Evolutionary conservation across 78 protist genomes (phyloP).

Genomic region (Dictyostelium intermedium): DNA sequence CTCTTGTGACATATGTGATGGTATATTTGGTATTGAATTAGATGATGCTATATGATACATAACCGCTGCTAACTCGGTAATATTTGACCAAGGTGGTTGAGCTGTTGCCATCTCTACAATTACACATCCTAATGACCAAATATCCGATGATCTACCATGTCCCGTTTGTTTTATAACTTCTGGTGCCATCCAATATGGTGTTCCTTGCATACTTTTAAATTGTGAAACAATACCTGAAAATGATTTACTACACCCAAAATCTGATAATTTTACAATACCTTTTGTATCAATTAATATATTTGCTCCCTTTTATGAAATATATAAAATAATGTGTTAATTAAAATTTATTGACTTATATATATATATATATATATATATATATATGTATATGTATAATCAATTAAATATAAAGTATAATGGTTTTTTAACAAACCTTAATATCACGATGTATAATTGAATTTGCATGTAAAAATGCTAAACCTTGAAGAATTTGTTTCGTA

Average conservation of each 20-base stretch:
- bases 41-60: slow-evolving; percentile 74
- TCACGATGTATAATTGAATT: slow-evolving; percentile 90
- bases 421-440: slow-evolving; percentile 81
- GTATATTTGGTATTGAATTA: slow-evolving; percentile 53
- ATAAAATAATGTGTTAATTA: too few relatives aligned
- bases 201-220: slow-evolving; percentile 80
- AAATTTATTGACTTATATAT: too few relatives aligned
- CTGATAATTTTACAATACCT: slow-evolving; percentile 87
- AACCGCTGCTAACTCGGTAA: slow-evolving; percentile 71
- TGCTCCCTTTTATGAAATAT: slow-evolving; percentile 81
- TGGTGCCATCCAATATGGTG: slow-evolving; percentile 93
- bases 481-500: slow-evolving; percentile 82
- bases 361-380: too few relatives aligned
- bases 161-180: slow-evolving; percentile 86
- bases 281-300: slow-evolving; percentile 86
- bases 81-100: slow-evolving; percentile 84
- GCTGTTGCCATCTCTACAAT: slow-evolving; percentile 86
- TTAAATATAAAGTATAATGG: too few relatives aligned
- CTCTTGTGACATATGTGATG: slow-evolving; percentile 14
- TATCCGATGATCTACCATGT: slow-evolving; percentile 83
- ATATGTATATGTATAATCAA: too few relatives aligned
- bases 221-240: slow-evolving; percentile 52
- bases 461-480: slow-evolving; percentile 84
- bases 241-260: slow-evolving; percentile 82
- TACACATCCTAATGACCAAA: slow-evolving; percentile 87